These are phyloP conservation scores for Taphrina wiesneri DNA, from an alignment of 1,139 yeast species.

Conservation along the genomic window DNA sequence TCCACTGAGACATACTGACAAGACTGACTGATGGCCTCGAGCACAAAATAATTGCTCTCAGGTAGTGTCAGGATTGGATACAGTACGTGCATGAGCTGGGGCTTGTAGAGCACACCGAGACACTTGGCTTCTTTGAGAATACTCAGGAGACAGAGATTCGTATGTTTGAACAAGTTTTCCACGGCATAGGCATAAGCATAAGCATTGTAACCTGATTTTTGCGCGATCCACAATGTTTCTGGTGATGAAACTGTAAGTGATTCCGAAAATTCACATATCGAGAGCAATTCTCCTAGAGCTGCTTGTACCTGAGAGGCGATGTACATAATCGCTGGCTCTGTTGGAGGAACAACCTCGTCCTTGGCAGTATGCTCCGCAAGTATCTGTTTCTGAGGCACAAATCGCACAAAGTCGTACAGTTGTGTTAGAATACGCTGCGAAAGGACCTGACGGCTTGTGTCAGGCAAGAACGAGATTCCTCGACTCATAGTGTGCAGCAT, in stretches of 20 bases:
- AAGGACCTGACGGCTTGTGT: slow-evolving; percentile 1
- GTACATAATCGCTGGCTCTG: background rate
- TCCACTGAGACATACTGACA: slow-evolving; percentile 56
- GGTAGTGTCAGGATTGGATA: slow-evolving; percentile 59
- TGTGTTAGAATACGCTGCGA: background rate
- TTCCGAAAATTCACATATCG: background rate
- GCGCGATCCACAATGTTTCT: slow-evolving; percentile 21
- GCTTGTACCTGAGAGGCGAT: slow-evolving; percentile 1
- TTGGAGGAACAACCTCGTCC: background rate
- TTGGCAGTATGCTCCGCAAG: background rate
- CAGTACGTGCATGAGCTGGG: slow-evolving; percentile 57
- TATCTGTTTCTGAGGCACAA: background rate
- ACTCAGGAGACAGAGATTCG: slow-evolving; percentile 48
- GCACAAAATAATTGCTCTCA: slow-evolving; percentile 52
- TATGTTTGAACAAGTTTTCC: background rate
- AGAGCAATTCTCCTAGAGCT: background rate
- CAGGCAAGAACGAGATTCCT: background rate
- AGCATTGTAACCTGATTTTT: slow-evolving; percentile 6
- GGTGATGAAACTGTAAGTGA: background rate
- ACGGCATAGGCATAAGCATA: slow-evolving; percentile 15
- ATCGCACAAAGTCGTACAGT: background rate
- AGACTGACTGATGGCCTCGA: slow-evolving; percentile 54
- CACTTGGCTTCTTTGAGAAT: slow-evolving; percentile 49
- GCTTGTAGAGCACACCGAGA: slow-evolving; percentile 50
- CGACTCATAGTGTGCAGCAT: slow-evolving; percentile 5